phyloP scores from a whole-genome alignment of 2,329 filamentous ascomycete species.

The Aspergillus puulaauensis region DNA sequence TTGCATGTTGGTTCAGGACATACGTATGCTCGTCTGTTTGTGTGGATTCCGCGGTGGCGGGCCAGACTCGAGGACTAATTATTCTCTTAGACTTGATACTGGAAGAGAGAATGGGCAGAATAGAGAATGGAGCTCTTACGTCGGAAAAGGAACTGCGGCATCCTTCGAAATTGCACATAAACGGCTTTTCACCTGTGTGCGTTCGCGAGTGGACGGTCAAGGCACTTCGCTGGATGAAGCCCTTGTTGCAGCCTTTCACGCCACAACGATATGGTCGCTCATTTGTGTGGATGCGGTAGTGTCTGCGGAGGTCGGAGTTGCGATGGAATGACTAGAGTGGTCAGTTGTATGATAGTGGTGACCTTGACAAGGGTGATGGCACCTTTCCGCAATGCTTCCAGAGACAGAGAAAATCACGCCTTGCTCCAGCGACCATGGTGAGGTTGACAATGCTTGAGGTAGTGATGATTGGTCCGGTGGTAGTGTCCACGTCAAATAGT shows the following conservation, averaged over 20 bases:
- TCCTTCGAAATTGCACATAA: conserved; percentile 43
- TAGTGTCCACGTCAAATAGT: no score
- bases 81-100: background rate
- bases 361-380: conserved; percentile 3
- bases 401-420: conserved; percentile 45
- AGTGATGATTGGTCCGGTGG: no score
- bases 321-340: conserved; percentile 47
- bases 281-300: conserved; percentile 50
- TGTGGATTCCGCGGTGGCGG: conserved; percentile 41
- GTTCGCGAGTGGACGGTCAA: conserved; percentile 47
- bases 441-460: no score
- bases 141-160: conserved; percentile 47
- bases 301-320: conserved; percentile 48
- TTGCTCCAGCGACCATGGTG: conserved; percentile 40
- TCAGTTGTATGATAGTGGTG: background rate
- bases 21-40: conserved; percentile 40
- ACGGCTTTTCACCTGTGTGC: conserved; percentile 46
- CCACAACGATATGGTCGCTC: conserved; percentile 49
- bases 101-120: background rate
- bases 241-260: conserved; percentile 46
- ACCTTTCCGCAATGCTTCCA: conserved; percentile 48
- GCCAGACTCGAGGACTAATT: conserved; percentile 41
- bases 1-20: conserved; percentile 42
- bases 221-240: conserved; percentile 49
- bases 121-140: conserved; percentile 27